Percentiles rank a stretch among this genome's conserved stretches.
Conservation (phyloP, 2,329 filamentous ascomycete species). For the Pezicula carpinea region DNA sequence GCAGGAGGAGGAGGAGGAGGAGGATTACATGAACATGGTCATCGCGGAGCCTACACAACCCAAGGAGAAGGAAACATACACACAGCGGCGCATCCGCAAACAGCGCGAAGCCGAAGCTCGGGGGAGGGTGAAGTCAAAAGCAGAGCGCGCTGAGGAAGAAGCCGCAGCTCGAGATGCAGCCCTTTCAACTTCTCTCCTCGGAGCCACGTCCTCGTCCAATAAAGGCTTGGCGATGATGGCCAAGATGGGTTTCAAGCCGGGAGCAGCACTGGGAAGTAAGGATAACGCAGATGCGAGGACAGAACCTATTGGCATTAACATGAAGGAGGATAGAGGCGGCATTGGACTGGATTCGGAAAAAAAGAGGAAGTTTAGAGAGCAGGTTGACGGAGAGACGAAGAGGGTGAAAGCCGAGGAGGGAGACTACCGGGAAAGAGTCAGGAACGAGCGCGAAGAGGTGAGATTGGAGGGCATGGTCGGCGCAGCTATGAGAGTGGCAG, state of each 20-base stretch:
- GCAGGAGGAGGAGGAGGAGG: constrained; percentile 67
- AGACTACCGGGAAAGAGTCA: constrained; percentile 69
- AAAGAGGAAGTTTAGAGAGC: constrained; percentile 70
- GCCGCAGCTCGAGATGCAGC: constrained; percentile 68
- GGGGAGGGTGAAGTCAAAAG: constrained; percentile 71
- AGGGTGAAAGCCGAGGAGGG: constrained; percentile 58
- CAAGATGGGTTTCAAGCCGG: constrained; percentile 83
- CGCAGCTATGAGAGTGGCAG: constrained; percentile 78
- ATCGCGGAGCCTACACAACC: constrained; percentile 61
- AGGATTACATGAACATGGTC: constrained; percentile 97
- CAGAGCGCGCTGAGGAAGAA: constrained; percentile 73
- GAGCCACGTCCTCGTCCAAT: constrained; percentile 53
- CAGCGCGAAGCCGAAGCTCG: constrained; percentile 62
- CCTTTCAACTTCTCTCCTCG: constrained; percentile 68
- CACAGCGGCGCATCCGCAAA: constrained; percentile 43
- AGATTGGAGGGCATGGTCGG: constrained; percentile 65
- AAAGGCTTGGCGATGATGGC: constrained; percentile 97
- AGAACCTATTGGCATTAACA: constrained; percentile 70
- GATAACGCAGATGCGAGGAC: constrained; percentile 37
- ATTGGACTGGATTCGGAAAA: constrained; percentile 80
- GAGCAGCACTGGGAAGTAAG: constrained; percentile 67
- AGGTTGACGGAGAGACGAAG: constrained; percentile 54
- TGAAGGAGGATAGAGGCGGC: constrained; percentile 77
- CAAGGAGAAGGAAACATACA: constrained; percentile 53
- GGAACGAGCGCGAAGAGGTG: constrained; percentile 64